Conservation (phyloP, 352 stramenopile genomes). For the Lagenidium giganteum region DNA sequence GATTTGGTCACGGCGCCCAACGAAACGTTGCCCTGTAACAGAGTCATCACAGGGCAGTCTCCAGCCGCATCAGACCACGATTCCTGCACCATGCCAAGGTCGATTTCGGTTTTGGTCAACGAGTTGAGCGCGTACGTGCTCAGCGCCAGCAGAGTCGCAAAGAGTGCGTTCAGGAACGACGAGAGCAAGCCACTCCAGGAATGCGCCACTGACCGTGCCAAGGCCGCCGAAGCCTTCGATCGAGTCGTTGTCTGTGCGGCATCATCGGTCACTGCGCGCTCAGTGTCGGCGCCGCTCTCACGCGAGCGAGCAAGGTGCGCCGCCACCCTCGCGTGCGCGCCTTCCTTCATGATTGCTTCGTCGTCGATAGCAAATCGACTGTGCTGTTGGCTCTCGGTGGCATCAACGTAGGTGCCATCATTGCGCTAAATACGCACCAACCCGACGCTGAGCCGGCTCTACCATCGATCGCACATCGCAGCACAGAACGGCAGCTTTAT, state of each 20-base stretch:
- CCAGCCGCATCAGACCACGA: slow-evolving; percentile 10
- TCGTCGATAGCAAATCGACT: slow-evolving; percentile 7
- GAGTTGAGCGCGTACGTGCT: slow-evolving; percentile 12
- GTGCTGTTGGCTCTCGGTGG: slow-evolving; percentile 2
- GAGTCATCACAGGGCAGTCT: slow-evolving; percentile 12
- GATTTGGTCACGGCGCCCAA: slow-evolving; percentile 1
- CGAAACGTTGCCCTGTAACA: slow-evolving; percentile 10
- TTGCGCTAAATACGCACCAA: neutral
- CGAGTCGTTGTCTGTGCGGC: too few relatives aligned
- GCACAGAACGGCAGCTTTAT: neutral
- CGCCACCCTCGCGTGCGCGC: too few relatives aligned
- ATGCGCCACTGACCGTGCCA: too few relatives aligned
- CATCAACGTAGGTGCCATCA: too few relatives aligned
- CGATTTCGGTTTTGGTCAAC: slow-evolving; percentile 11
- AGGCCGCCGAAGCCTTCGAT: too few relatives aligned
- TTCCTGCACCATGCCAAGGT: slow-evolving; percentile 12
- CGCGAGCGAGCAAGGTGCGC: too few relatives aligned
- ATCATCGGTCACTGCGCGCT: too few relatives aligned
- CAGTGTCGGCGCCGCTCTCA: too few relatives aligned
- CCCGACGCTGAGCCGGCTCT: neutral
- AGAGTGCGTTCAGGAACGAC: slow-evolving; percentile 7
- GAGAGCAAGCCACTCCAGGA: too few relatives aligned
- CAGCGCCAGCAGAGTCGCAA: slow-evolving; percentile 13
- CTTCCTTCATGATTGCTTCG: too few relatives aligned
- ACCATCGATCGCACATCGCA: slow-evolving; percentile 1